These are phyloP conservation scores for Neckera pumila DNA, from an alignment of 225 moss, liverwort and hornwort species.

Conservation along the genomic window DNA sequence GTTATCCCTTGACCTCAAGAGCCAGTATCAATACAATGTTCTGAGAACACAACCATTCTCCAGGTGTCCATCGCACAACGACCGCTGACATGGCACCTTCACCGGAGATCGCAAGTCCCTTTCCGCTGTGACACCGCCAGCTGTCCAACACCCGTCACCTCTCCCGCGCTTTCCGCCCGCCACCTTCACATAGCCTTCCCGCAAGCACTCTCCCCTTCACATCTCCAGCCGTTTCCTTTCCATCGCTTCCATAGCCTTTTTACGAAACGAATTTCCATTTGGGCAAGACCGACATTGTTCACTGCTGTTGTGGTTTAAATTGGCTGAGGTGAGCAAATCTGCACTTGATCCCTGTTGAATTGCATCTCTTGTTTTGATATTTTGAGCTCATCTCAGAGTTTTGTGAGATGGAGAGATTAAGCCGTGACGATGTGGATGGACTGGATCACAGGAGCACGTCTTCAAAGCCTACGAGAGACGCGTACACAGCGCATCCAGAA, in stretches of 20 bases:
- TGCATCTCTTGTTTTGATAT: not conserved
- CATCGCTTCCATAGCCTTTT: not conserved
- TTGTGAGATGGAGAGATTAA: not conserved
- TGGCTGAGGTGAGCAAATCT: not conserved
- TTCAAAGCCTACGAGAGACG: not conserved
- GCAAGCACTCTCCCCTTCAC: not conserved
- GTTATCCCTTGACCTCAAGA: too few species aligned
- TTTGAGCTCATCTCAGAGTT: not conserved
- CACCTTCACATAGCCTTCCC: not conserved
- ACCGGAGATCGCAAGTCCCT: not conserved
- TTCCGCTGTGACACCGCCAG: not conserved
- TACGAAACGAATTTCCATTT: not conserved
- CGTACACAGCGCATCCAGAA: constrained; percentile 9
- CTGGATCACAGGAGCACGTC: not conserved
- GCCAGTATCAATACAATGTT: too few species aligned
- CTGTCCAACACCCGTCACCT: not conserved
- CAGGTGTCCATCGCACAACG: not conserved
- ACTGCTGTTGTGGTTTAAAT: too few species aligned
- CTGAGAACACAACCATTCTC: not conserved
- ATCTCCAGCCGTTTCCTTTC: not conserved
- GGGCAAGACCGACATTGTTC: not conserved
- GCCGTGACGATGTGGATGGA: not conserved
- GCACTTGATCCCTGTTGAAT: not conserved
- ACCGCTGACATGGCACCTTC: not conserved
- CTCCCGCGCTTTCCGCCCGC: not conserved